phyloP scores from a whole-genome alignment of 805 yeast genomes.

The Metschnikowia continentalis region DNA sequence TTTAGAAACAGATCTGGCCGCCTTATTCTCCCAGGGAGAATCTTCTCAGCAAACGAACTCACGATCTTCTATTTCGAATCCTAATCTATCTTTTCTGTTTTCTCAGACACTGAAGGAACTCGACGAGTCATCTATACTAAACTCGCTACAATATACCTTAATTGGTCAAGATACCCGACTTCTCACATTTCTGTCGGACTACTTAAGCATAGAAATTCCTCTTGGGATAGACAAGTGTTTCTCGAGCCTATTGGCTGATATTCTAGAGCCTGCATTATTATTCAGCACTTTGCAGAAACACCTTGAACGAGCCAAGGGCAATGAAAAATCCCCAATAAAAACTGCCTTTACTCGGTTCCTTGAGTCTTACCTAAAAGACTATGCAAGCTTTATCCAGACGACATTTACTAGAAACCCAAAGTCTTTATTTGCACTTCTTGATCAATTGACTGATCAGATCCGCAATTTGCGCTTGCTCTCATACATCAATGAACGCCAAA shows the following conservation, averaged over 20 bases:
- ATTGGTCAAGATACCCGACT: constrained; percentile 60
- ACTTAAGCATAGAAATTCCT: constrained; percentile 42
- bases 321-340: constrained; percentile 48
- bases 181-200: constrained; percentile 42
- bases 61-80: not conserved
- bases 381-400: constrained; percentile 34
- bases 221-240: constrained; percentile 49
- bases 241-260: constrained; percentile 49
- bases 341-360: constrained; percentile 56
- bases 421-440: constrained; percentile 34
- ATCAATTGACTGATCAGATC: constrained; percentile 47
- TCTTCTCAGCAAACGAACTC: not conserved
- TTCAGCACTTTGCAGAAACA: constrained; percentile 43
- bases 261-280: constrained; percentile 71
- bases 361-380: constrained; percentile 33
- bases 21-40: not conserved
- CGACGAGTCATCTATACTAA: constrained; percentile 34
- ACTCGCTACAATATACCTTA: constrained; percentile 49
- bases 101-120: not conserved
- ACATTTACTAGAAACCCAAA: constrained; percentile 26
- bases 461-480: constrained; percentile 55
- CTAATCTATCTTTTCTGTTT: not conserved
- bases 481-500: constrained; percentile 36
- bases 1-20: not conserved
- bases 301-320: constrained; percentile 25